phyloP scores from a whole-genome alignment of 2,329 filamentous ascomycete species.

The Cladobotryum protrusum region DNA sequence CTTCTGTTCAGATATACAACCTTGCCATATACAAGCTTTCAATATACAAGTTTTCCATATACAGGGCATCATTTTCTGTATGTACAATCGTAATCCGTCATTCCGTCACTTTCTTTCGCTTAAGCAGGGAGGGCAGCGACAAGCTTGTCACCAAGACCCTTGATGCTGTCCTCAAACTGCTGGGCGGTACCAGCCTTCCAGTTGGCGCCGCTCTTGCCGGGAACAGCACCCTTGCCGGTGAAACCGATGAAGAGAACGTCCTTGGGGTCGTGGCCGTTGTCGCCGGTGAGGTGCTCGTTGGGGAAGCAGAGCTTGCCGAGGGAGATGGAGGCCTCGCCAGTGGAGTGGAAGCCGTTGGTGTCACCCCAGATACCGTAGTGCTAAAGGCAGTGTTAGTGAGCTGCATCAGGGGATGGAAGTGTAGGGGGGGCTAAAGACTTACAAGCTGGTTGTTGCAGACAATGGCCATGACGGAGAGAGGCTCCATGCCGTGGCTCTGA shows the following conservation, averaged over 20 bases:
- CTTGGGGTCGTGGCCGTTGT: conserved; percentile 43
- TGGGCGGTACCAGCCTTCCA: conserved; percentile 41
- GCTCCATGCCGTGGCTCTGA: conserved; percentile 2
- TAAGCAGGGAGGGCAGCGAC: conserved; percentile 20
- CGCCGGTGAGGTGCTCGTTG: conserved; percentile 36
- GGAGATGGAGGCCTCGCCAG: conserved; percentile 45
- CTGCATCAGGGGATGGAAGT: background rate
- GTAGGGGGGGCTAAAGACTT: background rate
- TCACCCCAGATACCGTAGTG: conserved; percentile 52
- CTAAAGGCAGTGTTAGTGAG: background rate
- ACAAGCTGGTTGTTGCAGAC: conserved; percentile 10
- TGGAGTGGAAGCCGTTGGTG: conserved; percentile 43
- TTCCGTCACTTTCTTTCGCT: too few relatives aligned
- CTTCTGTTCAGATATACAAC: too few relatives aligned
- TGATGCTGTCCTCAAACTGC: conserved; percentile 44
- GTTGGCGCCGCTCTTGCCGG: conserved; percentile 40
- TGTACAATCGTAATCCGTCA: too few relatives aligned
- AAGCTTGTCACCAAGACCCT: conserved; percentile 39
- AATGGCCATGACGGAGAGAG: conserved; percentile 6
- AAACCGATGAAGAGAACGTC: conserved; percentile 55
- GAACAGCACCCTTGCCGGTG: conserved; percentile 42
- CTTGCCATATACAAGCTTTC: too few relatives aligned
- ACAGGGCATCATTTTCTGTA: too few relatives aligned
- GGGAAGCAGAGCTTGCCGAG: conserved; percentile 48
- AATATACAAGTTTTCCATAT: too few relatives aligned